Evolutionary conservation across 2,329 filamentous ascomycete species (phyloP).

Genomic region (Lachnellula subtilissima): DNA sequence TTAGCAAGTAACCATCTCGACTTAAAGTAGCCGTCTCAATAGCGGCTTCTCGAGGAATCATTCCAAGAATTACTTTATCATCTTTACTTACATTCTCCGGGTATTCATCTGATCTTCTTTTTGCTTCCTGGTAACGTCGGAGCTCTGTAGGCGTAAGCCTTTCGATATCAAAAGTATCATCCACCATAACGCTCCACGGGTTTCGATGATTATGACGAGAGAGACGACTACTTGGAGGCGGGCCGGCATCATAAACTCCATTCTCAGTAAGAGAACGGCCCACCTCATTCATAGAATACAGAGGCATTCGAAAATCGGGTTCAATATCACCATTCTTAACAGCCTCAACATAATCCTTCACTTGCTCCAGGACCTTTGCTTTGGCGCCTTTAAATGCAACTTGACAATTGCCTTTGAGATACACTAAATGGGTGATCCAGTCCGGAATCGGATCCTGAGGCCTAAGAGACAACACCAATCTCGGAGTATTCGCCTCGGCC

Average conservation of each 20-base stretch:
- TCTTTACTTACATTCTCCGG: not conserved
- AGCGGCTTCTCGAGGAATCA: not conserved
- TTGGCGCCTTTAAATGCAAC: constrained; percentile 63
- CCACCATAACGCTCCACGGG: too few relatives aligned
- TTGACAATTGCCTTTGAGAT: constrained; percentile 63
- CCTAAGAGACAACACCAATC: constrained; percentile 71
- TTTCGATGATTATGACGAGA: too few relatives aligned
- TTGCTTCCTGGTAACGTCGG: not conserved
- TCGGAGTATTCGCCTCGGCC: constrained; percentile 60
- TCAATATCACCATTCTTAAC: constrained; percentile 5
- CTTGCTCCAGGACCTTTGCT: constrained; percentile 51
- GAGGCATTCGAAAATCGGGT: constrained; percentile 14
- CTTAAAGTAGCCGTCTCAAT: constrained; percentile 5
- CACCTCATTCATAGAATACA: constrained; percentile 26
- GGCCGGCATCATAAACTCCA: constrained; percentile 22
- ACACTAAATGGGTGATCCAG: constrained; percentile 84
- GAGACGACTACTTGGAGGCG: not conserved
- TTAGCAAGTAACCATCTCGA: constrained; percentile 24
- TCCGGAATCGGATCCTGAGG: constrained; percentile 83
- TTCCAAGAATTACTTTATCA: not conserved
- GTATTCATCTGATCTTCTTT: not conserved
- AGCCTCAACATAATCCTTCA: constrained; percentile 45
- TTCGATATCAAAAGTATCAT: too few relatives aligned
- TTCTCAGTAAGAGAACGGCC: constrained; percentile 24
- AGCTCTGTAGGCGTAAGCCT: not conserved